Base-by-base conservation (phyloP, 208 protist species). In the Trypanosoma caninum region DNA sequence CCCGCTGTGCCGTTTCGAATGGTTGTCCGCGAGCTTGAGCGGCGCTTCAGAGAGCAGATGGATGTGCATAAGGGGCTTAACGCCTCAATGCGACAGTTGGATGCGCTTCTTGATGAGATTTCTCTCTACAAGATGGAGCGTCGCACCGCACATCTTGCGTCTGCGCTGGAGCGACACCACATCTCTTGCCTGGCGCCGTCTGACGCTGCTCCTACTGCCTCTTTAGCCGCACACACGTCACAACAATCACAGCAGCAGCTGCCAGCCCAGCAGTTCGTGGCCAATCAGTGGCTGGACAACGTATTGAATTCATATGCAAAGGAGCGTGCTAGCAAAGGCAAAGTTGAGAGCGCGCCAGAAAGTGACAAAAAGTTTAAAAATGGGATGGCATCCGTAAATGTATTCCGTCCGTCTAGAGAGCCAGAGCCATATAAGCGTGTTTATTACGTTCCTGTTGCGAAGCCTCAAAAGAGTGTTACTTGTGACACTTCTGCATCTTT, bases 11-110 rank as follows among this genome's bases (percentile, higher is more conserved):
- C 83, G 1, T 82, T 87, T 59, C 33, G 63, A 18, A 18, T 69
- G 41, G 72, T 74, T 13, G 46, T 76, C 34, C 34, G 64, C 5
- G 80, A 91, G 47, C 27, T 82, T 48, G 69, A 83, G 41, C 63
- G 65, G 31, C 78, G 80, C 11, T 84, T 91, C 57, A 42, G 50
- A 2, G 80, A 87, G 46, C 84, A 91, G 47, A 76, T 91, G 64
- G 59, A 72, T n/a, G 71, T 91, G 13, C 77, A 85, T 55, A 76
- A 77, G 13, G 78, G 53, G 0, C 56, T 91, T 35, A 74, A 67
- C 1, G 27, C 53, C 2, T 72, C 80, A 5, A 48, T 72, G 30
- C 57, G 46, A 20, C 63, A 80, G 31, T 25, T 85, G 10, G 54
- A 76, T 45, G 11, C 51, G 7, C 27, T 84, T 10, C n/a, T 67